Evolutionary conservation across 1,284 basidiomycete genomes (phyloP), one percentile per base, ranked within the genome.

Genomic region (Dichomitus squalens): DNA sequence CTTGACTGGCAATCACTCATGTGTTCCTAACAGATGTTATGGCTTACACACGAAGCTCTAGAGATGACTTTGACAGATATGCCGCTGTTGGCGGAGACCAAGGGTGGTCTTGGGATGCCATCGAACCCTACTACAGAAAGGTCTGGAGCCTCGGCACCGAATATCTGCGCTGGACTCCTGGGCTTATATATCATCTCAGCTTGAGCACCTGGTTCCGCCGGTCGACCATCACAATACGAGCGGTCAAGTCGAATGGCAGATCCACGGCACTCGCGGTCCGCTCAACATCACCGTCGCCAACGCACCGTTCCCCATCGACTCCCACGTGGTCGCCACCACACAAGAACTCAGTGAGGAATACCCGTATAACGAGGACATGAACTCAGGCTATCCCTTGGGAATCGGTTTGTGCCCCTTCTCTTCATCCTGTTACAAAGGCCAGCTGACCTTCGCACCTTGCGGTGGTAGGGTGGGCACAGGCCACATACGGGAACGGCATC

Each of bases 11-110:
- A n/a, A n/a, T n/a, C n/a, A n/a, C n/a, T n/a, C n/a, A n/a, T n/a
- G n/a, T n/a, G n/a, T n/a, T n/a, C n/a, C n/a, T n/a, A n/a, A n/a
- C 40, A 79, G 78, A 79, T 59, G 71, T 64, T 18, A 72, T 80
- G 74, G 68, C 70, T 1, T 80, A 76, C 60, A 74, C 72, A 9
- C 70, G 78, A 9, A 77, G 77, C 4, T 73, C 76, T 0, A 55
- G 68, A 16, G 76, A 76, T n/a, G 77, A 79, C 55, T 80, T 64
- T 36, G 67, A 79, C 57, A 66, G 73, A 1, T 75, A 68, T 54
- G 77, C 77, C 1, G 55, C 50, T 5, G 59, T 76, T 1, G 73
- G 72, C 9, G 74, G 70, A 0, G 77, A 80, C 57, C 9, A 53
- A 14, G 74, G 75, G 12, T 79, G 78, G 78, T 70, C 72, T 25